phyloP scores from a whole-genome alignment of 441 rosid species.

The Gossypium aridum region DNA sequence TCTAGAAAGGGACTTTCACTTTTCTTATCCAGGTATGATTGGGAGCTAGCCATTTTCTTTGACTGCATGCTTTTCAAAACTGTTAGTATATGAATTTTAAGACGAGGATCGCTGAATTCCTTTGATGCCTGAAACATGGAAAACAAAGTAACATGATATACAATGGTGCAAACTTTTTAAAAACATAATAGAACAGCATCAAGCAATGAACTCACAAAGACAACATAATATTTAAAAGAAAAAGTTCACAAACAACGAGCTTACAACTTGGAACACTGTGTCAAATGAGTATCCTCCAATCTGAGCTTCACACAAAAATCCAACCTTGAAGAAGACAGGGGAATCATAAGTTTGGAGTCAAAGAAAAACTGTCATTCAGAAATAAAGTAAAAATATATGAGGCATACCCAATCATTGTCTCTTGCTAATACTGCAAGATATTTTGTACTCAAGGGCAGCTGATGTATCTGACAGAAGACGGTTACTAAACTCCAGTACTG shows the following conservation, averaged over 20 bases:
- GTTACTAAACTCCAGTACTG: conserved; percentile 92
- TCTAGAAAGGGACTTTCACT: conserved; percentile 42
- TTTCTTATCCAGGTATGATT: conserved; percentile 41
- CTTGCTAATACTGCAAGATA: conserved; percentile 89
- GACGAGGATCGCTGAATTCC: conserved; percentile 89
- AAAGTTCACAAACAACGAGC: conserved; percentile 15
- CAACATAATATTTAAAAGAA: conserved; percentile 9
- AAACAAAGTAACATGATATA: conserved; percentile 15
- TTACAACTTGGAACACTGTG: conserved; percentile 73
- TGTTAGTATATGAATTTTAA: conserved; percentile 79
- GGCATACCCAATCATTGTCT: conserved; percentile 97
- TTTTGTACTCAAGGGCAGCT: conserved; percentile 85
- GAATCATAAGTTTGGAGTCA: conserved; percentile 22
- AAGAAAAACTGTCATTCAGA: conserved; percentile 9
- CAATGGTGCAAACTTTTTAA: conserved; percentile 2
- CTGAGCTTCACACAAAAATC: conserved; percentile 95
- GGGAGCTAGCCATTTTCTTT: conserved; percentile 56
- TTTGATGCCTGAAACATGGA: conserved; percentile 61
- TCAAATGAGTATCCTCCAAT: conserved; percentile 93
- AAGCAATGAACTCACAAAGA: conserved; percentile 11
- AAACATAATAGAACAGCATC: neutral
- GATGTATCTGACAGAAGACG: conserved; percentile 89
- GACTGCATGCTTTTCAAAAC: conserved; percentile 82
- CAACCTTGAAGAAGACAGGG: conserved; percentile 62
- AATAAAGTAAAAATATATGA: conserved; percentile 20